Evolutionary conservation across 106 monocot genomes (phyloP).

Genomic region (Dendrobium officinale): DNA sequence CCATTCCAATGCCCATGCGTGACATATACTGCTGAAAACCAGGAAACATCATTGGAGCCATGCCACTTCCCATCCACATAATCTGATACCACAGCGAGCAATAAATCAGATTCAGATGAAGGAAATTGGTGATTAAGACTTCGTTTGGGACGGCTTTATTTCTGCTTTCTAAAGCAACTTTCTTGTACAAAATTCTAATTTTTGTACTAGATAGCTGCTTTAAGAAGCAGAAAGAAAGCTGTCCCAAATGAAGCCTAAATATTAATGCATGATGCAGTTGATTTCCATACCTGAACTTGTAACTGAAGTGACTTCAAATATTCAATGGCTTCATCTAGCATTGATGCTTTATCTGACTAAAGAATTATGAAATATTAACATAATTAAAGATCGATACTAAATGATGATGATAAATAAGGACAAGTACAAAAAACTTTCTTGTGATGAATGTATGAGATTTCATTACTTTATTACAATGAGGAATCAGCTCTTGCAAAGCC

Average conservation of each 20-base stretch:
- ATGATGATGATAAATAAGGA: too few relatives aligned
- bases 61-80: constrained; percentile 92
- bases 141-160: too few relatives aligned
- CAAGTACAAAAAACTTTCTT: too few relatives aligned
- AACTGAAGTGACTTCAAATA: constrained; percentile 54
- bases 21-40: background rate
- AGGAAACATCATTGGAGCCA: constrained; percentile 77
- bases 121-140: background rate
- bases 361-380: constrained; percentile 6
- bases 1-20: constrained; percentile 16
- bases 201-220: too few relatives aligned
- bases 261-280: background rate
- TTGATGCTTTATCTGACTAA: constrained; percentile 65
- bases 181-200: too few relatives aligned
- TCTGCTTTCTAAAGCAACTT: too few relatives aligned
- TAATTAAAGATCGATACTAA: background rate
- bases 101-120: background rate
- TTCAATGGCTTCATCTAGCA: constrained; percentile 63
- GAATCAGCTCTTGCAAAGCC: constrained; percentile 93
- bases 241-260: background rate
- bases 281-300: constrained; percentile 43
- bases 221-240: too few relatives aligned
- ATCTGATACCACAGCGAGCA: constrained; percentile 27
- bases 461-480: constrained; percentile 84
- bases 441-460: background rate